Evolutionary conservation across 2,329 filamentous ascomycete species (phyloP).

Genomic region (Sarocladium brachiariae): DNA sequence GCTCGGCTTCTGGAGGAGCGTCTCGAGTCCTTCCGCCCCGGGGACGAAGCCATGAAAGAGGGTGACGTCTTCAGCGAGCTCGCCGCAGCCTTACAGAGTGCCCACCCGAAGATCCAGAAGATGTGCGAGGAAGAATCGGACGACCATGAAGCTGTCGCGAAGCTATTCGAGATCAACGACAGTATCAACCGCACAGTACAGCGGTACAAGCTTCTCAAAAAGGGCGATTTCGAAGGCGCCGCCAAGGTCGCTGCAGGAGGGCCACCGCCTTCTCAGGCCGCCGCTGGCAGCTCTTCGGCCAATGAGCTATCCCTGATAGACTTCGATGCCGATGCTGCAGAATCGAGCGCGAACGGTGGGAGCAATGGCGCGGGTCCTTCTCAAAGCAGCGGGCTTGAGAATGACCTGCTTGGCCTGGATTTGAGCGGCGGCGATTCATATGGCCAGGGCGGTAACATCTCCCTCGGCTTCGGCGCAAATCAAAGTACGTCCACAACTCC

Average conservation of each 20-base stretch:
- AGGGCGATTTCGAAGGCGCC: constrained; percentile 81
- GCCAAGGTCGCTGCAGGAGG: constrained; percentile 79
- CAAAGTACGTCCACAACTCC: constrained; percentile 45
- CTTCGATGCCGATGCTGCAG: constrained; percentile 62
- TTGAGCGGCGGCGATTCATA: constrained; percentile 59
- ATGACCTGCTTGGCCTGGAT: constrained; percentile 84
- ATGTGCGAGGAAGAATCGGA: constrained; percentile 99
- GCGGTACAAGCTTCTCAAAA: constrained; percentile 91
- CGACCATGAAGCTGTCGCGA: constrained; percentile 90
- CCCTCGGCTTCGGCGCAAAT: constrained; percentile 69
- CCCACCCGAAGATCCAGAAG: constrained; percentile 97
- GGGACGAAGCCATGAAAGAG: constrained; percentile 63
- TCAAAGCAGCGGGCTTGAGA: constrained; percentile 66
- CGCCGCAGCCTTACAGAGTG: constrained; percentile 79
- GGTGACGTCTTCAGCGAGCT: constrained; percentile 74
- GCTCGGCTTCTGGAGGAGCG: constrained; percentile 88
- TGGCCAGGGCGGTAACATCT: constrained; percentile 73
- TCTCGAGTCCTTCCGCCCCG: constrained; percentile 73
- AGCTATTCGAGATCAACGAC: constrained; percentile 95
- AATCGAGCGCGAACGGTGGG: constrained; percentile 42
- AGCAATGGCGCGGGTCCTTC: constrained; percentile 30
- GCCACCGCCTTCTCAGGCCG: constrained; percentile 42
- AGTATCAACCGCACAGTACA: constrained; percentile 97
- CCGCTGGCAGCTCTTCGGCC: constrained; percentile 43
- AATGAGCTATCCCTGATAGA: constrained; percentile 91